Base-by-base conservation (phyloP, 2,329 filamentous ascomycete genomes). In the Neopestalotiopsis rosae region DNA sequence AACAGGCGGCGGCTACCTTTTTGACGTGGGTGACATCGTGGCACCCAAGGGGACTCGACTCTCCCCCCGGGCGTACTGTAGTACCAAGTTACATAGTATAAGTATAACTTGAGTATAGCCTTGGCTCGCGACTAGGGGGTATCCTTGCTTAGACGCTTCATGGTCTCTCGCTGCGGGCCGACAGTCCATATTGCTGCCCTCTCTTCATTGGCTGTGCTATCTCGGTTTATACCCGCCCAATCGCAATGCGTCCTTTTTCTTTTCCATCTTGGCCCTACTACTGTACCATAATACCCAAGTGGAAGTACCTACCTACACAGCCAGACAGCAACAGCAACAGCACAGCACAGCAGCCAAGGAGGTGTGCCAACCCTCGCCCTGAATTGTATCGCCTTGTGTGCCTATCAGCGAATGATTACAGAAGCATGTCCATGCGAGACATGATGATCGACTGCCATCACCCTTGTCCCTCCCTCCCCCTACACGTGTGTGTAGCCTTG, bases 131-230 rank as follows among this genome's bases (percentile, higher is more conserved):
- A 63, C 42, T n/a, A 30, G 38, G 49, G 49, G 61, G 68, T 62
- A n/a, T 7, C 45, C 30, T n/a, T 71, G 67, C 5, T n/a, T 65
- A 32, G 67, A 58, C 67, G 57, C 63, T 68, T 61, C 61, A 61
- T 28, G 14, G 49, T 58, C 61, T 32, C 49, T 75, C 74, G 72
- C 70, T 67, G 66, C 79, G 79, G 79, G 67, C 79, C 79, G 79
- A 80, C 75, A 77, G 72, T 73, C 79, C 79, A 80, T 77, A 80
- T 75, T 78, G 72, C 72, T 62, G 69, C 71, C 67, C 71, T 67
- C 34, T 32, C 12, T 34, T 32, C 20, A 67, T 67, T 67, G 70
- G 71, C 66, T 65, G 65, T 65, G 59, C 34, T 42, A 6, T 61
- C 17, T 59, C 56, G 57, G 64, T 57, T 67, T 69, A 70, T 70